Evolutionary conservation across 306 rosid species (phyloP), one percentile per base, ranked within the genome.

Genomic region (Acmispon strigosus): DNA sequence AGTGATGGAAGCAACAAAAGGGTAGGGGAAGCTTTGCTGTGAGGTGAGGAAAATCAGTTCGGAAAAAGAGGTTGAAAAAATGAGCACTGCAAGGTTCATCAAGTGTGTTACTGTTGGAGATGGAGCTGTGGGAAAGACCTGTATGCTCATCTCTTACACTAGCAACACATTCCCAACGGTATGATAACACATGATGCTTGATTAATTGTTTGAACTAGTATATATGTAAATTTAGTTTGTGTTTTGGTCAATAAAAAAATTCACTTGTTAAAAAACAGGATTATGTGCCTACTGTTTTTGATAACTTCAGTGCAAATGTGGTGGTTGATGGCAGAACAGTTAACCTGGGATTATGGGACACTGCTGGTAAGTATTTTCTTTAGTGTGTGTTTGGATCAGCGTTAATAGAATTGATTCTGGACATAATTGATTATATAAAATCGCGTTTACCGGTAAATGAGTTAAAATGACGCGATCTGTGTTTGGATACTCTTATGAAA

Each of bases 261-360:
- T 83, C 74, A 66, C 39, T 59, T 58, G 47, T 53, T 76, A 9
- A 2, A 39, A n/a, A 16, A 11, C 58, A 92, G 96, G 98, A 89
- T 63, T 92, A 92, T 77, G 98, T 92, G 42, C 98, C 98, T 15
- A 92, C 98, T 5, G 96, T 92, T 62, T 92, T 92, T 71, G 96
- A 92, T 66, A 92, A 92, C 85, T 92, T 92, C 53, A 92, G 98
- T 79, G 98, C 98, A 37, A 92, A 92, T 88, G 98, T 92, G 72
- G 92, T 89, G 82, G 98, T 89, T 39, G 96, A 92, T 82, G 98
- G 96, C 8, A 86, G 96, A 84, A 92, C 96, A 15, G 95, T 92
- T 52, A 89, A 89, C 64, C 88, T 92, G 45, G 98, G 96, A 69
- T 77, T 92, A 57, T 92, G 98, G 96, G 98, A 92, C 63, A 89